A percentile compares a stretch with the other conserved stretches of the same genome.
Conservation (phyloP, 75 land plant genomes). For the Pinus taeda region DNA sequence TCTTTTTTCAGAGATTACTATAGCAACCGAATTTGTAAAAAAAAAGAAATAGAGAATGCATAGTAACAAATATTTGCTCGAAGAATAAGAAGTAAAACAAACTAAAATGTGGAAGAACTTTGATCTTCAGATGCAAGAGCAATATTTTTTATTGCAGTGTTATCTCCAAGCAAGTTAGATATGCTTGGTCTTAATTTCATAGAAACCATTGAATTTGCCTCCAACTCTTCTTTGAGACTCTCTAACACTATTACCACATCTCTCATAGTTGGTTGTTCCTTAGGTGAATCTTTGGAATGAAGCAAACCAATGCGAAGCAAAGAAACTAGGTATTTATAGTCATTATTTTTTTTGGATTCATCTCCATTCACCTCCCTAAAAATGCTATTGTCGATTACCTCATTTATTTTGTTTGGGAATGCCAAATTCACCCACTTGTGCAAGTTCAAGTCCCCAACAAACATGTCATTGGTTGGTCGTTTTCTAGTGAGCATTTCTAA, state of each 20-base stretch:
- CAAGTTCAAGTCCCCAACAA: background rate
- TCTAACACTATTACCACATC: background rate
- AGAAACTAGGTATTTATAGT: background rate
- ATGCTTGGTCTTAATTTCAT: no score
- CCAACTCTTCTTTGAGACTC: background rate
- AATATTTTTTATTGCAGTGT: no score
- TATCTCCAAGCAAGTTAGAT: no score
- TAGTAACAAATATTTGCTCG: no score
- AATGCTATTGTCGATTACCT: background rate
- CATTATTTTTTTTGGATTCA: background rate
- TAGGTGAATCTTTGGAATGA: background rate
- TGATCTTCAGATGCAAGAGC: no score
- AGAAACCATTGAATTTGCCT: background rate
- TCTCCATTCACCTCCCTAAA: background rate
- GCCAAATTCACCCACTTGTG: background rate
- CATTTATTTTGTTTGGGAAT: background rate
- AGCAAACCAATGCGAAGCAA: background rate
- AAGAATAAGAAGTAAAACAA: no score
- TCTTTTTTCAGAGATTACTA: no score
- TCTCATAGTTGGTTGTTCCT: background rate
- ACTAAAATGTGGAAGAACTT: no score
- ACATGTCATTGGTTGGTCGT: background rate
- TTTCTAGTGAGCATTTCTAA: conserved; percentile 4
- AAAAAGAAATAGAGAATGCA: no score
- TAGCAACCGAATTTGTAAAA: no score